phyloP scores from a whole-genome alignment of 192 early-diverging fungal genomes.

The Piromyces sp. region DNA sequence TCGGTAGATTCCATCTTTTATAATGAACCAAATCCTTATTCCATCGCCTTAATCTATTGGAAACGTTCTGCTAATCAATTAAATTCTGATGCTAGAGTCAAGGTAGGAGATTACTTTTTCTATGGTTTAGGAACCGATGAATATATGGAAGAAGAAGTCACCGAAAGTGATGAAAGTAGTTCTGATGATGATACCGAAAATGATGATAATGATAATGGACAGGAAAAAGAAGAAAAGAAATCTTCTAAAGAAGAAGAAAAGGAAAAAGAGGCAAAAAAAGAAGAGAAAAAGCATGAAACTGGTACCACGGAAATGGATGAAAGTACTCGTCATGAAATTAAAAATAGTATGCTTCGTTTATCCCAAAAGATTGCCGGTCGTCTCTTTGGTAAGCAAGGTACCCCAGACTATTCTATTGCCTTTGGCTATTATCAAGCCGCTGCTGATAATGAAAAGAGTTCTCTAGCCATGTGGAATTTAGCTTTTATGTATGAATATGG shows the following conservation, averaged over 20 bases:
- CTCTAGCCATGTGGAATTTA: slow-evolving; percentile 89
- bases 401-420: slow-evolving; percentile 49
- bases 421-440: slow-evolving; percentile 72
- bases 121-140: slow-evolving; percentile 51
- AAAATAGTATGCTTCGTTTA: neutral
- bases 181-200: slow-evolving; percentile 1
- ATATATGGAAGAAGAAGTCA: neutral
- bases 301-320: neutral
- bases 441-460: slow-evolving; percentile 41
- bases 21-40: slow-evolving; percentile 15
- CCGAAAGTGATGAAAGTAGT: neutral
- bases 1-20: neutral
- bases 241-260: neutral
- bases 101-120: slow-evolving; percentile 86
- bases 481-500: slow-evolving; percentile 94
- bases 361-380: neutral
- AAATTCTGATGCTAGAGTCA: slow-evolving; percentile 72
- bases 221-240: neutral
- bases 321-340: neutral
- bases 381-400: slow-evolving; percentile 3
- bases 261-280: neutral
- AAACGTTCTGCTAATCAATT: slow-evolving; percentile 85
- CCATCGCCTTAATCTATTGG: slow-evolving; percentile 73
- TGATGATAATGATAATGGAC: neutral
- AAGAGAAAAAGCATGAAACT: neutral